Conservation (phyloP, 176 grass and related monocot genomes). For the Oryza australiensis region DNA sequence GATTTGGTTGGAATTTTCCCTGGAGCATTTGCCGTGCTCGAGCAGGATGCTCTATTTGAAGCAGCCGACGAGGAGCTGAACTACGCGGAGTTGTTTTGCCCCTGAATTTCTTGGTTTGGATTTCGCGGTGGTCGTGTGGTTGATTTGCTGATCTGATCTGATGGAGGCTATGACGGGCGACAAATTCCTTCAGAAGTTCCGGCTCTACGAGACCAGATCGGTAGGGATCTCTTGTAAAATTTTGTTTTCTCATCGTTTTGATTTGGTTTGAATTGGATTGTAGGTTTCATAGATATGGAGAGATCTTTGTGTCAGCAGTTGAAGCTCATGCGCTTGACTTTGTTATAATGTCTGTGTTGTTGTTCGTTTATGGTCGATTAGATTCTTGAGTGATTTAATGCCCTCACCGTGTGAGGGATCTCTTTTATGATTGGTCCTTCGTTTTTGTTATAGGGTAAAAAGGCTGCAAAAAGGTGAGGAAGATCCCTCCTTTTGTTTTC, state of each 20-base stretch:
- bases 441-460: slow-evolving; percentile 35
- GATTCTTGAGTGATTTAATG: slow-evolving; percentile 32
- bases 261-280: background rate
- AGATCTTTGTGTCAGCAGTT: slow-evolving; percentile 26
- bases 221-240: slow-evolving; percentile 47
- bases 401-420: background rate
- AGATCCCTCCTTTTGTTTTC: slow-evolving; percentile 41
- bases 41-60: slow-evolving; percentile 59
- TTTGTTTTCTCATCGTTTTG: background rate
- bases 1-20: background rate
- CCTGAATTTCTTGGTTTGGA: slow-evolving; percentile 18
- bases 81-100: background rate
- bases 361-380: slow-evolving; percentile 22
- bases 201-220: slow-evolving; percentile 93
- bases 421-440: slow-evolving; percentile 32
- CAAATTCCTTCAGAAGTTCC: slow-evolving; percentile 84
- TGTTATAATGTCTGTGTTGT: background rate
- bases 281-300: background rate
- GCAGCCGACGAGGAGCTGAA: slow-evolving; percentile 44
- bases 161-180: slow-evolving; percentile 55
- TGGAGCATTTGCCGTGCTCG: slow-evolving; percentile 33
- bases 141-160: slow-evolving; percentile 36
- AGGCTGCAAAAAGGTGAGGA: slow-evolving; percentile 42
- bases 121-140: slow-evolving; percentile 1
- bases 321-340: background rate